Percentiles rank a stretch among this genome's conserved stretches.
These are phyloP conservation scores for Eimeria necatrix DNA, from an alignment of 169 alveolate genomes.

Conservation along the genomic window DNA sequence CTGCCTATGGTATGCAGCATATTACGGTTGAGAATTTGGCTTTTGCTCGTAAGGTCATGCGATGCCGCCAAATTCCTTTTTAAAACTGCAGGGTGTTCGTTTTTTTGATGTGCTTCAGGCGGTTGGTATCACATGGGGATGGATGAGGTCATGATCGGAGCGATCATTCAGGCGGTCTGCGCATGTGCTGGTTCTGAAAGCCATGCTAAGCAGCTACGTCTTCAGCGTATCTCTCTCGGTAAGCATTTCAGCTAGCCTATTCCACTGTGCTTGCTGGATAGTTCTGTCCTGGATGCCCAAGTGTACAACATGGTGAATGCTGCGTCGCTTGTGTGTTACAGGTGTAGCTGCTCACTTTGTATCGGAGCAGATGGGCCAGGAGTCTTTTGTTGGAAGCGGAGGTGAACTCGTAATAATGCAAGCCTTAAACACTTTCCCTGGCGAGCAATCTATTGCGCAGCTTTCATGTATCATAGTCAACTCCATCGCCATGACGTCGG, in stretches of 20 bases:
- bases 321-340: neutral
- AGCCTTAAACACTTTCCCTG: slow-evolving; percentile 82
- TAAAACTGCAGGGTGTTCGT: neutral
- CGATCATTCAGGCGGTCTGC: slow-evolving; percentile 82
- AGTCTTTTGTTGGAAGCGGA: slow-evolving; percentile 85
- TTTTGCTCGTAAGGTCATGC: neutral
- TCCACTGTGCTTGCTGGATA: neutral
- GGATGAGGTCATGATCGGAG: slow-evolving; percentile 84
- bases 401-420: slow-evolving; percentile 83
- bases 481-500: slow-evolving; percentile 81
- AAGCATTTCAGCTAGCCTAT: neutral
- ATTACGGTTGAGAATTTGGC: neutral
- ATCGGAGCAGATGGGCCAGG: slow-evolving; percentile 86
- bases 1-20: slow-evolving; percentile 66
- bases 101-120: slow-evolving; percentile 12
- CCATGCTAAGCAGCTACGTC: slow-evolving; percentile 87
- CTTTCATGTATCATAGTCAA: slow-evolving; percentile 77
- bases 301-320: neutral
- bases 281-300: neutral
- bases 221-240: slow-evolving; percentile 86
- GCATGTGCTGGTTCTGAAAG: slow-evolving; percentile 84
- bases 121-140: slow-evolving; percentile 83
- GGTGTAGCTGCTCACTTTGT: slow-evolving; percentile 85
- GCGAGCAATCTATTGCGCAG: slow-evolving; percentile 81
- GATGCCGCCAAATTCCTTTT: neutral